Base-by-base conservation (phyloP, 495 filamentous ascomycete genomes). In the Penicillium soppii region DNA sequence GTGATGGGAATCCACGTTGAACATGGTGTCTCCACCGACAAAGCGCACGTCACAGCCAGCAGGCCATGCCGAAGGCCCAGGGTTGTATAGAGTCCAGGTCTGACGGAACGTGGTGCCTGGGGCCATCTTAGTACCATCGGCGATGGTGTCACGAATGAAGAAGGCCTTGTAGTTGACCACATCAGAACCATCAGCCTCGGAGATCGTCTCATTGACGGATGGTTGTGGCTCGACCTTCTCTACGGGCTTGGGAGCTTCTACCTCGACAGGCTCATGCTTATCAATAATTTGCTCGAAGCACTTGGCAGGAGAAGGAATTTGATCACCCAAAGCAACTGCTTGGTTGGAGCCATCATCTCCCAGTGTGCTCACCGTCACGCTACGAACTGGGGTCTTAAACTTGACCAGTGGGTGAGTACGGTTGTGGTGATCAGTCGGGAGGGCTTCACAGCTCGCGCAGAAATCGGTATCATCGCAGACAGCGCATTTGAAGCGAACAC, bases 381-480 rank as follows among this genome's bases (percentile, higher is more conserved):
- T 89, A 53, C 90, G 88, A 39, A 97, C 89, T 2, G 92, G 87
- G 2, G 89, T 94, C 81, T 91, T 96, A 77, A 99, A 90, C 73
- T 96, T 97, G 72, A 99, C 90, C 61, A 97, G 73, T 5, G 94
- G 94, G 62, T 99, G 94, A 13, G 94, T 96, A 56, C 82, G 82
- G 74, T 97, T 97, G 76, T 99, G 94, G 6, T 68, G 71, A 68
- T 95, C 91, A 43, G 74, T 77, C 5, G 95, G 95, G 55, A 82
- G 81, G 21, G 92, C 89, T 72, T 99, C 94, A 71, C 94, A 99
- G 62, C 81, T 88, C 56, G 87, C 91, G 66, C 94, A 99, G 79
- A 97, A 96, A 62, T 98, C 95, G 27, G 86, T 88, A 66, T 99
- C 95, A 63, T 94, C 82, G 73, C 94, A 99, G 44, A 99, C 88